These are phyloP conservation scores for Logfia minima DNA, from an alignment of 129 eudicot genomes.

Conservation along the genomic window DNA sequence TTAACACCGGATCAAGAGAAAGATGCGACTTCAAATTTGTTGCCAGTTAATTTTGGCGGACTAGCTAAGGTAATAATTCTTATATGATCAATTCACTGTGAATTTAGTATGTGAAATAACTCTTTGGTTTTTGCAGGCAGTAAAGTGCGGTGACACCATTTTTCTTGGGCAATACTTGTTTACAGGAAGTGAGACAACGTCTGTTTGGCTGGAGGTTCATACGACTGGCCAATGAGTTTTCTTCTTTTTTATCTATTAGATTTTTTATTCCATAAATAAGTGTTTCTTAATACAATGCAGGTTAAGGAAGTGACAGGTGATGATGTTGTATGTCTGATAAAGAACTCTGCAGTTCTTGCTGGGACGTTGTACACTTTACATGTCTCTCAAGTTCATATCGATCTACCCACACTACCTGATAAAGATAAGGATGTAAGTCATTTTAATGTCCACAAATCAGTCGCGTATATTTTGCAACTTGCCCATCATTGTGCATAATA, in stretches of 20 bases:
- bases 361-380: conserved; percentile 86
- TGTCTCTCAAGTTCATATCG: conserved; percentile 75
- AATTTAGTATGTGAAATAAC: conserved; percentile 10
- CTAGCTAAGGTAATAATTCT: conserved; percentile 62
- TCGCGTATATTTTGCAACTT: neutral
- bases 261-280: neutral
- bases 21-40: conserved; percentile 64
- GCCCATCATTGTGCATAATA: neutral
- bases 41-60: conserved; percentile 74
- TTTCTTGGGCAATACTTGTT: conserved; percentile 90
- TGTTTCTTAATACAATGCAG: conserved; percentile 37
- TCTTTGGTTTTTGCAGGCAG: conserved; percentile 55
- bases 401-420: conserved; percentile 82
- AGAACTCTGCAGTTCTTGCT: conserved; percentile 78
- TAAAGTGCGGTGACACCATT: conserved; percentile 80
- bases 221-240: neutral
- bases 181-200: conserved; percentile 89
- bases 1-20: conserved; percentile 79
- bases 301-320: conserved; percentile 78
- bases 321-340: conserved; percentile 78
- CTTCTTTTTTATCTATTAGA: neutral
- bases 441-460: neutral
- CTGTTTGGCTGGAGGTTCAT: conserved; percentile 86
- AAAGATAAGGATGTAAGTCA: conserved; percentile 73
- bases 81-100: neutral